These are phyloP conservation scores for grape (Vitis vinifera) DNA, from an alignment of 164 flowering plant species.

Conservation along the genomic window DNA sequence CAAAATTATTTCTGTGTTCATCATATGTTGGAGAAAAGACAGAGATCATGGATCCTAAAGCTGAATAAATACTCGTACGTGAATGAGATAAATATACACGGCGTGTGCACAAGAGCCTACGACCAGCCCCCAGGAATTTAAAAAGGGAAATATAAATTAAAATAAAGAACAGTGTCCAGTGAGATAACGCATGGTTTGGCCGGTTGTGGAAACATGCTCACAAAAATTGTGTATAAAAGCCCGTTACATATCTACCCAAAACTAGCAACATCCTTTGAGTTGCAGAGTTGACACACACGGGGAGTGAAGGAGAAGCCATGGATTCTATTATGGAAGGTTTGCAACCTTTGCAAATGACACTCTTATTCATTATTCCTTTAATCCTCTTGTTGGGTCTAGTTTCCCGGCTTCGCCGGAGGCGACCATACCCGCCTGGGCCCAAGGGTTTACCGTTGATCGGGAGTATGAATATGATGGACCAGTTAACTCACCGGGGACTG, in stretches of 20 bases:
- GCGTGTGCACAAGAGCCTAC: too few relatives aligned
- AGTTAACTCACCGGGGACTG: constrained; percentile 82
- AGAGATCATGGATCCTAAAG: too few relatives aligned
- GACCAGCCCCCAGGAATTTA: too few relatives aligned
- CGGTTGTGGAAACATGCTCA: neutral
- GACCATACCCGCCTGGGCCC: constrained; percentile 78
- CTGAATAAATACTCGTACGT: too few relatives aligned
- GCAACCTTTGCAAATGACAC: constrained; percentile 14
- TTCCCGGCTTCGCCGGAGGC: constrained; percentile 28
- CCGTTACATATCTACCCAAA: neutral
- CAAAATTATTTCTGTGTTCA: too few relatives aligned
- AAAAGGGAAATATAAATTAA: too few relatives aligned
- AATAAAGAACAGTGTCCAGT: too few relatives aligned
- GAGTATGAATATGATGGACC: constrained; percentile 76
- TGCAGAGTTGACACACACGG: neutral
- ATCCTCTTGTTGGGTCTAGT: constrained; percentile 22
- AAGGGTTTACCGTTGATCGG: constrained; percentile 67
- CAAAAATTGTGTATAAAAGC: constrained; percentile 10
- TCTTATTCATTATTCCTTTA: constrained; percentile 27
- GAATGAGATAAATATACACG: too few relatives aligned
- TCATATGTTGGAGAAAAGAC: too few relatives aligned
- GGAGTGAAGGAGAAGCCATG: constrained; percentile 11
- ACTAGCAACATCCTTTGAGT: constrained; percentile 13
- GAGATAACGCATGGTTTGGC: too few relatives aligned
- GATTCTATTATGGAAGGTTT: constrained; percentile 14